Evolutionary conservation across 1,139 yeast species (phyloP).

Genomic region (Blastobotrys persicus): DNA sequence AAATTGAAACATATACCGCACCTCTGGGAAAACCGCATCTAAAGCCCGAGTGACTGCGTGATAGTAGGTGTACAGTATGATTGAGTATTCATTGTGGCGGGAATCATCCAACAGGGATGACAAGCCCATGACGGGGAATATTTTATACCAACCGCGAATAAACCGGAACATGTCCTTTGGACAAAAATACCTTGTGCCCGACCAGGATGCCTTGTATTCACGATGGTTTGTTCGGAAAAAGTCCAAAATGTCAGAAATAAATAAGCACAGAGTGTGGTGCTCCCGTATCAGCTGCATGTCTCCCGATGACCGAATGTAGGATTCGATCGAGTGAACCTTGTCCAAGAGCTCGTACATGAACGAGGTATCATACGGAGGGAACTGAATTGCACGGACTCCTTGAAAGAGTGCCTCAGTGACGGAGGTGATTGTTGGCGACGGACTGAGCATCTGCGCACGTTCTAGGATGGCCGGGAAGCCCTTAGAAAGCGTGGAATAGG

Average conservation of each 20-base stretch:
- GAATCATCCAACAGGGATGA: slow-evolving; percentile 14
- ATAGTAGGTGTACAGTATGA: slow-evolving; percentile 36
- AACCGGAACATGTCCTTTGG: slow-evolving; percentile 29
- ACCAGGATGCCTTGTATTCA: slow-evolving; percentile 12
- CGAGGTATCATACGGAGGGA: slow-evolving; percentile 39
- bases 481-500: slow-evolving; percentile 32
- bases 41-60: slow-evolving; percentile 36
- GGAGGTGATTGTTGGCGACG: slow-evolving; percentile 32
- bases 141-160: slow-evolving; percentile 31
- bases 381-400: slow-evolving; percentile 36
- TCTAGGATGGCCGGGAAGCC: slow-evolving; percentile 36
- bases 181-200: slow-evolving; percentile 25
- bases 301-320: slow-evolving; percentile 17
- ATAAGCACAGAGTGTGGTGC: slow-evolving; percentile 25
- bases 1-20: slow-evolving; percentile 39
- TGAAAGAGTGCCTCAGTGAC: slow-evolving; percentile 34
- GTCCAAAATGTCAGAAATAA: slow-evolving; percentile 21
- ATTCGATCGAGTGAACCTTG: slow-evolving; percentile 26
- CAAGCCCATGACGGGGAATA: slow-evolving; percentile 32
- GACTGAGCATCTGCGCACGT: slow-evolving; percentile 27
- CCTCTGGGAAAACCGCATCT: slow-evolving; percentile 42
- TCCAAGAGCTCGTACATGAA: slow-evolving; percentile 36
- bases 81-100: slow-evolving; percentile 14
- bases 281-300: slow-evolving; percentile 20
- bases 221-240: slow-evolving; percentile 23